Evolutionary conservation across 2,329 filamentous ascomycete genomes (phyloP).

Genomic region (Monosporascus sp.): DNA sequence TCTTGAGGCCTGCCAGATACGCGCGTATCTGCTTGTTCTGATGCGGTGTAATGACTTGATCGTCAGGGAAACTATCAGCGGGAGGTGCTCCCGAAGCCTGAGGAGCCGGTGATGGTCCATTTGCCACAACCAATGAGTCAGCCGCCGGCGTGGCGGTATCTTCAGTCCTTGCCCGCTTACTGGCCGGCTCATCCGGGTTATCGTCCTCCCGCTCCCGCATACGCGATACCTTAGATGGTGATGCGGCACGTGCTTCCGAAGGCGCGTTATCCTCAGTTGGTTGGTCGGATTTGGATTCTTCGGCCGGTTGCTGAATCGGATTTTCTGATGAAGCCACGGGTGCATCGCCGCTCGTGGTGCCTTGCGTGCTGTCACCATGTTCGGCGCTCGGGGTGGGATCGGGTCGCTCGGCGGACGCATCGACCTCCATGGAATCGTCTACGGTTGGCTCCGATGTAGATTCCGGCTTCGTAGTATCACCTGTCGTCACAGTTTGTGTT

Average conservation of each 20-base stretch:
- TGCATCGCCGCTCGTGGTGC: conserved; percentile 18
- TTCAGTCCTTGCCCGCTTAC: conserved; percentile 78
- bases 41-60: conserved; percentile 39
- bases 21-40: conserved; percentile 40
- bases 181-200: conserved; percentile 56
- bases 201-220: conserved; percentile 82
- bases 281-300: conserved; percentile 26
- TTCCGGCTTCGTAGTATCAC: conserved; percentile 4
- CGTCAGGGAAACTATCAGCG: conserved; percentile 31
- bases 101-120: conserved; percentile 10
- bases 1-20: conserved; percentile 71
- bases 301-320: conserved; percentile 24
- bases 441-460: conserved; percentile 1
- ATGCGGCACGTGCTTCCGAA: conserved; percentile 19
- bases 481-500: conserved; percentile 1
- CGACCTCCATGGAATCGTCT: conserved; percentile 27
- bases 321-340: conserved; percentile 22
- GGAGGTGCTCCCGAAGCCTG: conserved; percentile 24
- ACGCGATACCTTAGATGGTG: conserved; percentile 56
- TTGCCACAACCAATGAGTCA: conserved; percentile 22
- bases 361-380: conserved; percentile 15
- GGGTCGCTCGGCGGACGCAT: conserved; percentile 15
- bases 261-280: conserved; percentile 17
- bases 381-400: conserved; percentile 16
- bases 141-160: conserved; percentile 28